Percentiles rank a stretch among this genome's conserved stretches.
Conservation (phyloP, 2,329 filamentous ascomycete species). For the Celoporthe dispersa region DNA sequence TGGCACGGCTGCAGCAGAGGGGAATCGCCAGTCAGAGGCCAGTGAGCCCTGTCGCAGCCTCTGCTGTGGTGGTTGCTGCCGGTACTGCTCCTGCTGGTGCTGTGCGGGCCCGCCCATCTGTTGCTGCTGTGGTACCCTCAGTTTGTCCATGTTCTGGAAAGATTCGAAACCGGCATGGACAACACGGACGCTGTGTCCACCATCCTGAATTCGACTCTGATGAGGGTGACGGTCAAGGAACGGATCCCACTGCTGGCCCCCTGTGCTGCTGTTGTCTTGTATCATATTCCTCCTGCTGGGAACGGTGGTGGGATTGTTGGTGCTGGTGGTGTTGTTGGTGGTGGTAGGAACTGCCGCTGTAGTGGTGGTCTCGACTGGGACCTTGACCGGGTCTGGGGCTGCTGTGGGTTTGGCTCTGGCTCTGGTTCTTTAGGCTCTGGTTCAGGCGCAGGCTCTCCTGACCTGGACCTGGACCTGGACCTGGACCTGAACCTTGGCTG, state of each 20-base stretch:
- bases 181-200: slow-evolving; percentile 9
- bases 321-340: not conserved
- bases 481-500: not conserved
- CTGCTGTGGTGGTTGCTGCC: slow-evolving; percentile 11
- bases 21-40: slow-evolving; percentile 24
- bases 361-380: not conserved
- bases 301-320: not conserved
- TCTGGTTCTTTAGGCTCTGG: slow-evolving; percentile 1
- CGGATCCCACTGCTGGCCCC: not conserved
- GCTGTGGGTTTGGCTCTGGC: not conserved
- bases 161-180: not conserved
- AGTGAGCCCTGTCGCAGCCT: slow-evolving; percentile 25
- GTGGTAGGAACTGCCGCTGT: not conserved
- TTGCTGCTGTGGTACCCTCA: not conserved
- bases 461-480: not conserved
- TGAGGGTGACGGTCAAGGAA: not conserved
- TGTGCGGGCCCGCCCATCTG: no score
- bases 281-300: slow-evolving; percentile 8
- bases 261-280: slow-evolving; percentile 8
- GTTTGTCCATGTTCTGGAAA: slow-evolving; percentile 9
- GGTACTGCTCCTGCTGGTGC: not conserved
- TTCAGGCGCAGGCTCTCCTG: not conserved
- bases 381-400: not conserved
- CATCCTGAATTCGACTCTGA: not conserved
- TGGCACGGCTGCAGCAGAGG: slow-evolving; percentile 19